These are phyloP conservation scores for Thielaviopsis euricoi DNA, from an alignment of 2,329 filamentous ascomycete species.

Conservation along the genomic window DNA sequence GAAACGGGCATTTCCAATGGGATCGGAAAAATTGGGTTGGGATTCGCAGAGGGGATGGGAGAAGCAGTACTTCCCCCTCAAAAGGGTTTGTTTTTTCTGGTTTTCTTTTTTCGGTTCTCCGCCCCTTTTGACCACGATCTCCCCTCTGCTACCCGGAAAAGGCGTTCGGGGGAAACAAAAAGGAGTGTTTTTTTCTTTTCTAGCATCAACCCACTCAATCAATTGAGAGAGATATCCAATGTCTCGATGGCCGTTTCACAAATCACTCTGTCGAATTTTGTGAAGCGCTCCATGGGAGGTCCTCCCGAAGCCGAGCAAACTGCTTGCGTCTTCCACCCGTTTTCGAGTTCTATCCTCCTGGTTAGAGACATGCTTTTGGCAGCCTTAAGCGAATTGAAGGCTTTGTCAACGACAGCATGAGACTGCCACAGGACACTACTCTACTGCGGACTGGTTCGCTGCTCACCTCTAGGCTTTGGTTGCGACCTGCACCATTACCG, in stretches of 20 bases:
- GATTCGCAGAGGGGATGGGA: neutral
- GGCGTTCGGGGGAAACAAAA: slow-evolving; percentile 15
- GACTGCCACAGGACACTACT: neutral
- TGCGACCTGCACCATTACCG: slow-evolving; percentile 11
- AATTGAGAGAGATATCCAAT: slow-evolving; percentile 26
- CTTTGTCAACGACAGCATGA: neutral
- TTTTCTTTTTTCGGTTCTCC: neutral
- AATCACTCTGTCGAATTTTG: slow-evolving; percentile 26
- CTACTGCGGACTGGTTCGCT: neutral
- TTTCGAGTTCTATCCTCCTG: neutral
- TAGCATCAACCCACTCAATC: slow-evolving; percentile 8
- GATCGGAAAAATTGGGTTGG: neutral
- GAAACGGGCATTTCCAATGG: slow-evolving; percentile 6
- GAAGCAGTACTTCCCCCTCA: slow-evolving; percentile 1
- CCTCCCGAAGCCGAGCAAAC: slow-evolving; percentile 41
- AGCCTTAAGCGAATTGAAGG: neutral
- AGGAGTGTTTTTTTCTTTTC: slow-evolving; percentile 9
- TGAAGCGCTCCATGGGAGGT: slow-evolving; percentile 66
- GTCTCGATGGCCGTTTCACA: slow-evolving; percentile 62
- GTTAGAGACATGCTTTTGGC: neutral
- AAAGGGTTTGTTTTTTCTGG: slow-evolving; percentile 1
- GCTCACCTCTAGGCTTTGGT: slow-evolving; percentile 11
- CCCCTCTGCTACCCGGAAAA: slow-evolving; percentile 2
- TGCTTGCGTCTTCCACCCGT: slow-evolving; percentile 1
- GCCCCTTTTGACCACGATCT: neutral